Base-by-base conservation (phyloP, 805 yeast genomes). In the Kluyveromyces dobzhanskii region DNA sequence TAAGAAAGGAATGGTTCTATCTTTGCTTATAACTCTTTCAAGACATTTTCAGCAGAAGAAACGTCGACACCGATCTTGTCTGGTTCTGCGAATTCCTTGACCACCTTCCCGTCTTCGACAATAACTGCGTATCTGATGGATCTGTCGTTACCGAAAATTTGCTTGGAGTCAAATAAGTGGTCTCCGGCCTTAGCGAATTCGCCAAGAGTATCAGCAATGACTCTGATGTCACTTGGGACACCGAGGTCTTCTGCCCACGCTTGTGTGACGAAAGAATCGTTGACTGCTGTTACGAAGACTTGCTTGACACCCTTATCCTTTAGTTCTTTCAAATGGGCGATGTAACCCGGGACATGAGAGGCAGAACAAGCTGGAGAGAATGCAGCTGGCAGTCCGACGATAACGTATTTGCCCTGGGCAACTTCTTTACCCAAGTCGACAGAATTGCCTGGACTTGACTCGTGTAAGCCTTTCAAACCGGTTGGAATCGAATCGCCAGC, bases 211-310 rank as follows among this genome's bases (percentile, higher is more conserved):
- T 87, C 96, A 30, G 94, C 85, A 47, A 86, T 67, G 57, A 82
- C 74, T 40, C 72, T 69, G 39, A 80, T 62, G 18, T 50, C 55
- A 4, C 42, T 45, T 11, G 59, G 62, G 12, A 57, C 49, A 17
- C 57, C 51, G 27, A 72, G 53, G 16, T 64, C 53, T 40, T 77
- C 72, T 32, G 74, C 76, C 94, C 95, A 87, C 0, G 92, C 88
- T 50, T 75, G 73, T 54, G 79, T 75, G 36, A 86, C 95, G 59
- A 87, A 87, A 3, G 92, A 73, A 57, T 87, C 96, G 61, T 87
- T 87, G 35, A 85, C 95, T 14, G 92, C 71, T 26, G 87, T 75
- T 31, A 87, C 75, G 51, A 70, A 76, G 37, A 86, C 60, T 32
- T 49, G 44, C 33, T 75, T 62, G 62, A 75, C 69, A n/a, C 95